A percentile compares a stretch with the other conserved stretches of the same genome.
These are phyloP conservation scores for Trichosanthes truncata DNA, from an alignment of 306 rosid genomes.

Conservation along the genomic window DNA sequence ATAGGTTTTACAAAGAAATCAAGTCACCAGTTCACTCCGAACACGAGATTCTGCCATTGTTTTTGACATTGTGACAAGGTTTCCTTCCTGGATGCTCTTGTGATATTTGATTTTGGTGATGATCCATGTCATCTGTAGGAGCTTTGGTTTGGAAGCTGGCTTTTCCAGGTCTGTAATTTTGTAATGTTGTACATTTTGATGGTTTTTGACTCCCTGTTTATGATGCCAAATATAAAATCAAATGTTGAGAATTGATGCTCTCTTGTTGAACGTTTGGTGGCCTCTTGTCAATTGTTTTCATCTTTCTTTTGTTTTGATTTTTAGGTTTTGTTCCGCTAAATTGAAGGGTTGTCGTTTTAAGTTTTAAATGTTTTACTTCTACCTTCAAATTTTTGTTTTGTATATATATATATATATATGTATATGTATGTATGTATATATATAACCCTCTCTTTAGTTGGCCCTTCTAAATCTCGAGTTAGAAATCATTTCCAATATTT, in stretches of 20 bases:
- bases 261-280: neutral
- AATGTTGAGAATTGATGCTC: neutral
- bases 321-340: neutral
- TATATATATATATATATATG: too few relatives aligned
- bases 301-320: neutral
- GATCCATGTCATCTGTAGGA: neutral
- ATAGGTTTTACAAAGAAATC: neutral
- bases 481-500: too few relatives aligned
- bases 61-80: neutral
- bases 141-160: neutral
- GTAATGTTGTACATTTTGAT: neutral
- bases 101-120: neutral
- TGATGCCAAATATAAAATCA: neutral
- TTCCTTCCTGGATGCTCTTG: too few relatives aligned
- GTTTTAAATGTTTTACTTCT: too few relatives aligned
- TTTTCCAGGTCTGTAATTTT: neutral
- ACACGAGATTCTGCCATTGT: neutral
- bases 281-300: neutral
- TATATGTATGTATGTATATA: too few relatives aligned
- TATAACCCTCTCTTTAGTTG: too few relatives aligned
- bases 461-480: too few relatives aligned
- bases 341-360: too few relatives aligned
- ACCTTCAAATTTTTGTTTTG: too few relatives aligned
- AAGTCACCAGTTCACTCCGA: neutral
- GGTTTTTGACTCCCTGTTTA: neutral